Base-by-base conservation (phyloP, 768 basidiomycete species). In the Tubosaeta sp. region DNA sequence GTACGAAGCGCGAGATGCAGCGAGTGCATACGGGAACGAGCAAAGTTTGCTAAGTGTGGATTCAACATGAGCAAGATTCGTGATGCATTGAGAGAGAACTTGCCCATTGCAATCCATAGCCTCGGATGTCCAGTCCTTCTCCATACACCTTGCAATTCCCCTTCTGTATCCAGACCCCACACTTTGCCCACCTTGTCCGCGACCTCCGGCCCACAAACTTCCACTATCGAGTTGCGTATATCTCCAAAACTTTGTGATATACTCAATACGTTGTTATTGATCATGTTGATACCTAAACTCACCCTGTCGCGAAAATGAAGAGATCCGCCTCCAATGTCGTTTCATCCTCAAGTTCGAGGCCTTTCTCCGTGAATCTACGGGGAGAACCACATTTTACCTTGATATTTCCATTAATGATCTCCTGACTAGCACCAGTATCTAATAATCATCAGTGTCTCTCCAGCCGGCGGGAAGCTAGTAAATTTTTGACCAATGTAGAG, bases 121-220 rank as follows among this genome's bases (percentile, higher is more conserved):
- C 76, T 76, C 19, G 75, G 59, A 51, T 71, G 59, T 7, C 63
- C 65, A 1, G 59, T 68, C 39, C 60, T 60, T 51, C 63, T 68
- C 65, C 64, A 69, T 13, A 59, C 61, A 0, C 78, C 78, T 18
- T 75, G 69, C 22, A 82, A 58, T 60, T 87, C 84, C 2, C 84
- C 83, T 67, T 90, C 83, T 34, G 71, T 66, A 62, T 85, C 76
- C 49, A 88, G 58, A 32, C 86, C 80, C 87, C 85, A 82, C 13
- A 86, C 64, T n/a, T 74, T 71, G 48, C 76, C 73, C 52, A 83
- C 69, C 61, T 72, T 69, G 34, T 69, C 55, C 1, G 68, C 72
- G 9, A 80, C 61, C 19, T 76, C 73, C 3, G 74, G 66, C 0
- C 78, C 82, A 46, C 79, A 76, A 6, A 85, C 64, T 18, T 67